Base-by-base conservation (phyloP, 306 rosid species). In the Luffa acutangula region DNA sequence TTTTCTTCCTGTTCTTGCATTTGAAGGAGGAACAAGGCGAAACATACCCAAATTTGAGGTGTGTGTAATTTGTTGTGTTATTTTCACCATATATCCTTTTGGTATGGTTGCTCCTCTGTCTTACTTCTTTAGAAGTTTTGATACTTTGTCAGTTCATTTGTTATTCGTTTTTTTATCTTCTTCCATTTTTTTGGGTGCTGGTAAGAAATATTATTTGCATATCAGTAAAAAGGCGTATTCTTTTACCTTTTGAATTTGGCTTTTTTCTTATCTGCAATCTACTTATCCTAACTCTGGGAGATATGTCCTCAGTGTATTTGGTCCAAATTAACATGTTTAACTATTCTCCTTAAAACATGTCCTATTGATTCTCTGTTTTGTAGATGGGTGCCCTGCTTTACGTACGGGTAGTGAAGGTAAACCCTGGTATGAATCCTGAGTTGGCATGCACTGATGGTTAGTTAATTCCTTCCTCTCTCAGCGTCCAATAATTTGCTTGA, bases 11-110 rank as follows among this genome's bases (percentile, higher is more conserved):
- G 98, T 95, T 83, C 98, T 92, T 84, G 97, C 98, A 65, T 95
- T 95, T 69, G 98, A 95, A 91, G 98, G 98, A 84, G 98, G 97
- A 86, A 95, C 98, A 10, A 89, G 98, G 87, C 88, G 97, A 85
- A 95, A 95, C 89, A 91, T 95, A 81, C 97, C 98, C 3, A 91
- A 86, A 80, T 91, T 95, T 84, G 91, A 92, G 98, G 97, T 91
- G 75, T 76, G 89, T 75, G 66, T 67, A 51, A 48, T 6, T 54
- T 75, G 34, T 58, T 4, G 12, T 42, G 80, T 36, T 74, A 63
- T 46, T 76, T 78, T 37, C 17, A 73, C 70, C 60, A 3, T 52
- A 76, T 31, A 11, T 33, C 12, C 41, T 74, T 7, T 74, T 18
- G 46, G 2, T 51, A 53, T 49, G 0, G 58, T 72, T 10, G 5